Percentiles rank a stretch among this genome's conserved stretches.
Conservation (phyloP, 208 protist species). For the Trypanosomatidae sp. region DNA sequence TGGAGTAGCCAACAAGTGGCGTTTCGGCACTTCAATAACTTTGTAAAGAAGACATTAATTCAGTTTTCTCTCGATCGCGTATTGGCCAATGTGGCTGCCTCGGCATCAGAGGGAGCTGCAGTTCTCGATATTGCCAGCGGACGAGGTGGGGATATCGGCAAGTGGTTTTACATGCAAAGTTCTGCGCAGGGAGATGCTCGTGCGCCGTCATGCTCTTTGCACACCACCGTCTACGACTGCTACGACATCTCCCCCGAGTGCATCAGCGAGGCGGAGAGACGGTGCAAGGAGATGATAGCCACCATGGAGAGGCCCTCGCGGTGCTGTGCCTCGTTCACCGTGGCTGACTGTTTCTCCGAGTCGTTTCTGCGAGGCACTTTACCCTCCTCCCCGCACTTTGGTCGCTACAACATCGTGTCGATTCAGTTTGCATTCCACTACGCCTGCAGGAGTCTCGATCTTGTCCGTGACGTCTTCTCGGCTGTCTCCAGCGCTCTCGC, state of each 20-base stretch:
- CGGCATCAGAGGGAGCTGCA: slow-evolving; percentile 9
- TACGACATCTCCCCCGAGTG: slow-evolving; percentile 80
- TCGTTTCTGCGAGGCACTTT: slow-evolving; percentile 49
- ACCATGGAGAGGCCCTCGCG: neutral
- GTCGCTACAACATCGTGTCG: slow-evolving; percentile 62
- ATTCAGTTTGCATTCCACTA: slow-evolving; percentile 92
- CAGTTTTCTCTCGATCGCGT: slow-evolving; percentile 67
- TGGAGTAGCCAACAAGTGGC: slow-evolving; percentile 60
- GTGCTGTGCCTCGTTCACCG: slow-evolving; percentile 54
- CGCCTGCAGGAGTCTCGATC: slow-evolving; percentile 55
- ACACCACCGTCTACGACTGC: slow-evolving; percentile 45
- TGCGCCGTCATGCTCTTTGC: slow-evolving; percentile 3
- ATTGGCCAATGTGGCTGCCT: slow-evolving; percentile 2
- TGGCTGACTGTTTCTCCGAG: slow-evolving; percentile 77
- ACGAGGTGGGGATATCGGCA: slow-evolving; percentile 85
- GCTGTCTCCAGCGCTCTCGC: slow-evolving; percentile 43
- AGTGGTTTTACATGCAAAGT: slow-evolving; percentile 84
- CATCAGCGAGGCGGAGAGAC: slow-evolving; percentile 65
- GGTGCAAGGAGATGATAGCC: slow-evolving; percentile 32
- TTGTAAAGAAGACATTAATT: slow-evolving; percentile 84
- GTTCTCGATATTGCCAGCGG: slow-evolving; percentile 85
- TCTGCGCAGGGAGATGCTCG: slow-evolving; percentile 20
- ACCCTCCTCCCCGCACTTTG: slow-evolving; percentile 36
- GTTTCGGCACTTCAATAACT: slow-evolving; percentile 90
- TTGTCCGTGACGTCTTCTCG: slow-evolving; percentile 46